These are phyloP conservation scores for Colletotrichum sp. DNA, from an alignment of 2,329 filamentous ascomycete genomes.

Conservation along the genomic window DNA sequence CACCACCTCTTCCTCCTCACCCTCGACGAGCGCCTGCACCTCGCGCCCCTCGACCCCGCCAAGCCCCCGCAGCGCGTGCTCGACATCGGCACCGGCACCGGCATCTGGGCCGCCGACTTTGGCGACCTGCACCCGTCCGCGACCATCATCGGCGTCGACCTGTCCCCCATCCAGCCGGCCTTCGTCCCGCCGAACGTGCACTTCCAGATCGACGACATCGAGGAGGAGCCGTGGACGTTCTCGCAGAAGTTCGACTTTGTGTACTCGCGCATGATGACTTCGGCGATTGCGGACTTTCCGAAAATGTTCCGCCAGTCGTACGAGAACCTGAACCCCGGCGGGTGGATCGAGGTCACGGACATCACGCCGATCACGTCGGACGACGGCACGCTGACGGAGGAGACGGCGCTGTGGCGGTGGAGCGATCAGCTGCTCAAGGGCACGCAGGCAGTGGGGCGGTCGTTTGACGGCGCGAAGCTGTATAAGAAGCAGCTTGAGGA, in stretches of 20 bases:
- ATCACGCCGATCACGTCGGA: slow-evolving; percentile 43
- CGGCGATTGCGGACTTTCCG: slow-evolving; percentile 23
- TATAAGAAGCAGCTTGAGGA: slow-evolving; percentile 45
- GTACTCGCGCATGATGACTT: slow-evolving; percentile 25
- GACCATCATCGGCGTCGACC: slow-evolving; percentile 57
- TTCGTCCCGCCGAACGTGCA: slow-evolving; percentile 65
- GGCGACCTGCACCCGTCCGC: slow-evolving; percentile 49
- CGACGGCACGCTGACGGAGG: slow-evolving; percentile 39
- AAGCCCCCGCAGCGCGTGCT: slow-evolving; percentile 35
- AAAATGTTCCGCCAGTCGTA: slow-evolving; percentile 25
- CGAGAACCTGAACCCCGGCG: slow-evolving; percentile 42
- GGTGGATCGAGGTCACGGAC: slow-evolving; percentile 50
- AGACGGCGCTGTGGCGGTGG: slow-evolving; percentile 9
- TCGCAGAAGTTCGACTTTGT: slow-evolving; percentile 32
- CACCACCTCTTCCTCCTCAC: slow-evolving; percentile 40
- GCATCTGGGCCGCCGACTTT: slow-evolving; percentile 50
- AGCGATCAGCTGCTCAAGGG: not conserved
- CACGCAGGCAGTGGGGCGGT: slow-evolving; percentile 29
- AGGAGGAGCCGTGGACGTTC: slow-evolving; percentile 43
- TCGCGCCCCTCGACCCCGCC: slow-evolving; percentile 28
- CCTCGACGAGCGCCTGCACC: slow-evolving; percentile 32
- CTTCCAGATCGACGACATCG: slow-evolving; percentile 59
- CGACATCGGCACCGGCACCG: slow-evolving; percentile 55
- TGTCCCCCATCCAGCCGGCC: slow-evolving; percentile 63
- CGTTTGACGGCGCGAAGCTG: slow-evolving; percentile 29